Percentiles rank a stretch among this genome's conserved stretches.
Evolutionary conservation across 108 stramenopile genomes (phyloP).

Genomic region (Skeletonema tropicum): DNA sequence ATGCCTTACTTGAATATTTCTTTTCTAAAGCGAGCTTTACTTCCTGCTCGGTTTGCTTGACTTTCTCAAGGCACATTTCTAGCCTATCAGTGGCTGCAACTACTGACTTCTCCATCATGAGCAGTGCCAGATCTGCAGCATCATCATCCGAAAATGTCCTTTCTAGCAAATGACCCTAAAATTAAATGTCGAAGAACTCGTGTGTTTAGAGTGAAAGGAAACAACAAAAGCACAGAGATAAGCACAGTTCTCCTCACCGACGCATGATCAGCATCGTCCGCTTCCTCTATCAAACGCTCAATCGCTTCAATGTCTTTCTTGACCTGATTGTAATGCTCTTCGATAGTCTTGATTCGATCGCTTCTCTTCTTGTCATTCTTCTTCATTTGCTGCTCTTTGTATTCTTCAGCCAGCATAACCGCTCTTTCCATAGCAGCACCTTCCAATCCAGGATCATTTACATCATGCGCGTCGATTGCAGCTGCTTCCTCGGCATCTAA

Average conservation of each 20-base stretch:
- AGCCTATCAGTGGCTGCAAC: slow-evolving; percentile 3
- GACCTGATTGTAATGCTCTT: slow-evolving; percentile 7
- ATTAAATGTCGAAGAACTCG: not conserved
- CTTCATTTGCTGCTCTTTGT: slow-evolving; percentile 3
- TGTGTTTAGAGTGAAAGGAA: not conserved
- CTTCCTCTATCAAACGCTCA: slow-evolving; percentile 1
- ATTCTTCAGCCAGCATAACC: slow-evolving; percentile 46
- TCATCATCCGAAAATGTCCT: slow-evolving; percentile 2
- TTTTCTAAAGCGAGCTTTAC: not conserved
- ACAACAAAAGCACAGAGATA: not conserved
- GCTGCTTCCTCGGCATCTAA: slow-evolving; percentile 44
- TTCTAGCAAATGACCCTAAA: slow-evolving; percentile 7
- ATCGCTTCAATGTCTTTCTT: slow-evolving; percentile 1
- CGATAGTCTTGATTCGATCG: not conserved
- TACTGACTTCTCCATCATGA: slow-evolving; percentile 12
- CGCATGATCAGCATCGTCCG: not conserved
- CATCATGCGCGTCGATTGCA: slow-evolving; percentile 46
- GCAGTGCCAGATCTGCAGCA: slow-evolving; percentile 13
- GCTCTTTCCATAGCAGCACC: slow-evolving; percentile 49
- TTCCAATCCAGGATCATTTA: slow-evolving; percentile 45
- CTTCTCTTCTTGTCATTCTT: not conserved
- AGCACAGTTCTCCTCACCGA: not conserved
- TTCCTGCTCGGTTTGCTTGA: not conserved
- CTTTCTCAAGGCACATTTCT: slow-evolving; percentile 6
- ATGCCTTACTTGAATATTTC: slow-evolving; percentile 2